Percentiles rank a stretch among this genome's conserved stretches.
Evolutionary conservation across 305 asterid species (phyloP).

Genomic region (Fraxinus latifolia): DNA sequence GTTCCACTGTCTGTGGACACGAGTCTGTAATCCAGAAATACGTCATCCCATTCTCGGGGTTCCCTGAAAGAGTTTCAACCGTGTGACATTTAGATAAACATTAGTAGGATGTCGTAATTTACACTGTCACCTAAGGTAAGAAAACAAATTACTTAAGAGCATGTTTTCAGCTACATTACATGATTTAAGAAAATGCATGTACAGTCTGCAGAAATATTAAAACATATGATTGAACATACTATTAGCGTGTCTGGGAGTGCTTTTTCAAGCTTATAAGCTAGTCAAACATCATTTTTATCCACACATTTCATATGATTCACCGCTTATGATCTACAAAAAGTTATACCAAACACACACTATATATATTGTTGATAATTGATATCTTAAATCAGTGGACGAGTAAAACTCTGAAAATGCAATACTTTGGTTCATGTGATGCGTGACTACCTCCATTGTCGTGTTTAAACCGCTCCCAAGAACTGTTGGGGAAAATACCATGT

Average conservation of each 20-base stretch:
- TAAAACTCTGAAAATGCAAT: neutral
- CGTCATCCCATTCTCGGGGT: slow-evolving; percentile 69
- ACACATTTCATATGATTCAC: neutral
- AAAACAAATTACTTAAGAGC: neutral
- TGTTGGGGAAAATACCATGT: slow-evolving; percentile 88
- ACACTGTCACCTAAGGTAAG: neutral
- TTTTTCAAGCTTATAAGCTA: neutral
- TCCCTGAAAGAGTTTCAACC: slow-evolving; percentile 43
- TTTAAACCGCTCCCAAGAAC: slow-evolving; percentile 85
- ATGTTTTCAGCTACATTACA: neutral
- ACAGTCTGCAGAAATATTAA: neutral
- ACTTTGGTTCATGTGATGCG: neutral
- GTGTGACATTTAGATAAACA: neutral
- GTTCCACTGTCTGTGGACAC: slow-evolving; percentile 81
- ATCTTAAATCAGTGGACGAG: neutral
- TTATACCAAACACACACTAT: neutral
- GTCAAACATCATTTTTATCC: neutral
- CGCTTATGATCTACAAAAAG: neutral
- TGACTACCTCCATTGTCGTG: slow-evolving; percentile 73
- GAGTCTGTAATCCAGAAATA: slow-evolving; percentile 97
- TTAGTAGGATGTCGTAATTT: neutral
- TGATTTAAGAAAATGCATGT: neutral
- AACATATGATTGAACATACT: neutral
- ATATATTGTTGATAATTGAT: neutral
- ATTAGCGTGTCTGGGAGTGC: neutral